A percentile compares a stretch with the other conserved stretches of the same genome.
Evolutionary conservation across 345 rosid genomes (phyloP).

Genomic region (Eucalyptus paniculata): DNA sequence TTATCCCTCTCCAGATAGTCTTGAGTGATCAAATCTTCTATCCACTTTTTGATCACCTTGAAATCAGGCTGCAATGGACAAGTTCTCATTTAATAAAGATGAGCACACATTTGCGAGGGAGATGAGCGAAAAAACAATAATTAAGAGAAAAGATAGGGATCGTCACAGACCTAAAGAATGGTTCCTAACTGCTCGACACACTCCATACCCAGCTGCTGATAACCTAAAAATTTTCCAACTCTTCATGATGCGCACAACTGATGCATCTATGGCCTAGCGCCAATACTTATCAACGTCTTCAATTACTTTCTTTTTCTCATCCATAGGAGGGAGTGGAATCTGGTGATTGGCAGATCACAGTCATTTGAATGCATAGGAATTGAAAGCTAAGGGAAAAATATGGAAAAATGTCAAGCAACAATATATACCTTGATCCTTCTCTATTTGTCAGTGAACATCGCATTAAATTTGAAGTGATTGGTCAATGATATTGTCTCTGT

Average conservation of each 20-base stretch:
- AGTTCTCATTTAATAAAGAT: background rate
- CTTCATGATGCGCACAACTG: slow-evolving; percentile 69
- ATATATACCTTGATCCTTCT: slow-evolving; percentile 50
- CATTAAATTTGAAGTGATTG: slow-evolving; percentile 22
- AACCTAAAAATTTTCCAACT: slow-evolving; percentile 41
- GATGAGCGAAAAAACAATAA: background rate
- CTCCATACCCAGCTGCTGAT: slow-evolving; percentile 38
- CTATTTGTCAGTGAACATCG: slow-evolving; percentile 48
- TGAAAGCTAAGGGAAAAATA: background rate
- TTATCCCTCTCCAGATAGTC: slow-evolving; percentile 58
- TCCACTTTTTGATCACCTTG: slow-evolving; percentile 59
- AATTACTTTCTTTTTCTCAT: slow-evolving; percentile 47
- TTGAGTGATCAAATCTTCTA: slow-evolving; percentile 55
- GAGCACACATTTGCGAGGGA: background rate
- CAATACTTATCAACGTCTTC: slow-evolving; percentile 63
- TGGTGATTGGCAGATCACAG: background rate
- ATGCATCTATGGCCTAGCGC: slow-evolving; percentile 60
- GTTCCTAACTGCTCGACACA: slow-evolving; percentile 26
- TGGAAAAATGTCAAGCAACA: background rate
- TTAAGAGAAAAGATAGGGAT: background rate
- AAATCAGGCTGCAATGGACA: slow-evolving; percentile 50
- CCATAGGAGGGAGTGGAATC: slow-evolving; percentile 61
- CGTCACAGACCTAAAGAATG: background rate
- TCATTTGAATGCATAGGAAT: background rate
- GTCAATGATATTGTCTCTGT: slow-evolving; percentile 11